A percentile compares a stretch with the other conserved stretches of the same genome.
phyloP scores from a whole-genome alignment of 1,139 yeast species.

The Geotrichum bryndzae region DNA sequence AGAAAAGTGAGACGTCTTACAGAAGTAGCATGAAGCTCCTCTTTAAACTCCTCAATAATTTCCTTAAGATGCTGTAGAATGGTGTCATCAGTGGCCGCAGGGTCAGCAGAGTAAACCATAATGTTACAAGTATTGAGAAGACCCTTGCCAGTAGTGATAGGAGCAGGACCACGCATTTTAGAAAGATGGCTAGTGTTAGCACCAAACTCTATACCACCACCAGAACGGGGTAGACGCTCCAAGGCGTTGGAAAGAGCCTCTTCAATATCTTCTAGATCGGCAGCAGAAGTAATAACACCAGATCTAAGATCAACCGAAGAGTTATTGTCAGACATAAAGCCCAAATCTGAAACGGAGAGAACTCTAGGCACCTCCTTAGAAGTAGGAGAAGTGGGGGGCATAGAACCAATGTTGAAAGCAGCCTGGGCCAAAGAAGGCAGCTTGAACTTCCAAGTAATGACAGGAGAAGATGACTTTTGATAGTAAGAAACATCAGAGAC shows the following conservation, averaged over 20 bases:
- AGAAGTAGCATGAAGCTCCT: slow-evolving; percentile 61
- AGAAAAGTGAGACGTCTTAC: slow-evolving; percentile 92
- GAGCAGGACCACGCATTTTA: slow-evolving; percentile 31
- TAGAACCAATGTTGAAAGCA: slow-evolving; percentile 37
- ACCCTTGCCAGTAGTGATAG: slow-evolving; percentile 33
- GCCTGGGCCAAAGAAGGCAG: slow-evolving; percentile 67
- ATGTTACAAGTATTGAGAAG: slow-evolving; percentile 77
- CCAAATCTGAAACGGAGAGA: slow-evolving; percentile 85
- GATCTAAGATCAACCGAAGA: slow-evolving; percentile 62
- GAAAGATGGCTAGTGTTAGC: slow-evolving; percentile 32
- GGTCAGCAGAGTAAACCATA: slow-evolving; percentile 61
- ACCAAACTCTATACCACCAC: slow-evolving; percentile 29
- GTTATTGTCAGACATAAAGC: slow-evolving; percentile 68
- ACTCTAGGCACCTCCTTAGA: slow-evolving; percentile 53
- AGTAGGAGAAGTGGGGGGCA: slow-evolving; percentile 17
- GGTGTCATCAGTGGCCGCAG: slow-evolving; percentile 65
- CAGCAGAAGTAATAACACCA: slow-evolving; percentile 81
- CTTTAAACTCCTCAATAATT: slow-evolving; percentile 60
- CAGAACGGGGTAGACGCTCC: slow-evolving; percentile 53
- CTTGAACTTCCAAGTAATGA: slow-evolving; percentile 86
- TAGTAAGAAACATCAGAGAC: slow-evolving; percentile 70
- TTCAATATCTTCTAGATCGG: slow-evolving; percentile 83
- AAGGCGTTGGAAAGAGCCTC: slow-evolving; percentile 73
- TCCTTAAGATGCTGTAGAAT: slow-evolving; percentile 58
- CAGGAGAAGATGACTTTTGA: slow-evolving; percentile 51